Evolutionary conservation across 176 grass and related monocot genomes (phyloP).

Genomic region (Musa itinerans): DNA sequence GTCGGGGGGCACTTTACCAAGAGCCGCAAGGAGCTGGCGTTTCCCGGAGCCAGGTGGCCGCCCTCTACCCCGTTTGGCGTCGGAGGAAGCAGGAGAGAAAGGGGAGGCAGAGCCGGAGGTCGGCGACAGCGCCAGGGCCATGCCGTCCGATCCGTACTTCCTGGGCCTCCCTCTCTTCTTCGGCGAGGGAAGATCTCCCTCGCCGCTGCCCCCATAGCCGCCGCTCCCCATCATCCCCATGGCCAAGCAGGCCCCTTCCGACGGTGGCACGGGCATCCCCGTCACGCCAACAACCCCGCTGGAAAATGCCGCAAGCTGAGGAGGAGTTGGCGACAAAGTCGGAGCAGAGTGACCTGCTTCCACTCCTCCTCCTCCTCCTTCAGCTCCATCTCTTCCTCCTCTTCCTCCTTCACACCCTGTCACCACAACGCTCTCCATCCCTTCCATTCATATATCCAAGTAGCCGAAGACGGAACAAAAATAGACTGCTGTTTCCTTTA

Average conservation of each 20-base stretch:
- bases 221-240: background rate
- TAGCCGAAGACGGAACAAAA: background rate
- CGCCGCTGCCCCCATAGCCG: background rate
- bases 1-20: slow-evolving; percentile 30
- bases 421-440: slow-evolving; percentile 38
- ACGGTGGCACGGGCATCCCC: background rate
- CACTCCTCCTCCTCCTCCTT: background rate
- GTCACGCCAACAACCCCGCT: background rate
- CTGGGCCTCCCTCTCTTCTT: slow-evolving; percentile 23
- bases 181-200: background rate
- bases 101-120: background rate
- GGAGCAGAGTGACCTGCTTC: slow-evolving; percentile 30
- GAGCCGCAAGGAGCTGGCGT: slow-evolving; percentile 75
- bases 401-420: slow-evolving; percentile 20
- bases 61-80: slow-evolving; percentile 49
- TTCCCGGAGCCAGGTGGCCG: slow-evolving; percentile 71
- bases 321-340: slow-evolving; percentile 37
- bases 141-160: slow-evolving; percentile 22
- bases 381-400: slow-evolving; percentile 21
- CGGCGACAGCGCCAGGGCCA: slow-evolving; percentile 19
- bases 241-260: slow-evolving; percentile 1
- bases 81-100: background rate
- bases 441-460: slow-evolving; percentile 20
- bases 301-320: slow-evolving; percentile 10
- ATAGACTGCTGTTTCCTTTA: background rate